These are phyloP conservation scores for Clavariopsis aquatica DNA, from an alignment of 495 filamentous ascomycete genomes.

Conservation along the genomic window DNA sequence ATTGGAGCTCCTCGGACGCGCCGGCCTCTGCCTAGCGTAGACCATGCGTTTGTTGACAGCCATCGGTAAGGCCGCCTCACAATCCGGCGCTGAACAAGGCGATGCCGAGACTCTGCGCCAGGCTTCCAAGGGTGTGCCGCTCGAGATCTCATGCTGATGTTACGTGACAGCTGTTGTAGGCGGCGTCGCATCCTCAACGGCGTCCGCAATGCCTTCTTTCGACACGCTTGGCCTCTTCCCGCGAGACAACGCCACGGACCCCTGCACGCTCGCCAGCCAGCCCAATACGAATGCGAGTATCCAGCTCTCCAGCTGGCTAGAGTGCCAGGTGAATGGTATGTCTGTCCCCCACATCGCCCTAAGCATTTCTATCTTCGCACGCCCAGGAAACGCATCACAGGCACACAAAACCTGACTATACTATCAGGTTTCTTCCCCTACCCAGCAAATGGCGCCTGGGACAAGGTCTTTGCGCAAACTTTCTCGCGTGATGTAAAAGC, in stretches of 20 bases:
- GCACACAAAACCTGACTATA: not conserved
- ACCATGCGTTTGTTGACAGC: not conserved
- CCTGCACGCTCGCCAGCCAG: conserved; percentile 18
- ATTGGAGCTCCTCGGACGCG: not conserved
- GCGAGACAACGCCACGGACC: not conserved
- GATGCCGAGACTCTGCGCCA: not conserved
- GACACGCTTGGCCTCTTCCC: not conserved
- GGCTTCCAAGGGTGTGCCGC: not conserved
- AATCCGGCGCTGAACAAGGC: not conserved
- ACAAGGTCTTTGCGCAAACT: conserved; percentile 16
- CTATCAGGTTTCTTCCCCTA: conserved; percentile 32
- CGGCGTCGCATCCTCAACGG: conserved; percentile 4
- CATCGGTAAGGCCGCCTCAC: conserved; percentile 2
- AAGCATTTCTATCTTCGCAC: not conserved
- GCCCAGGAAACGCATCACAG: too few relatives aligned
- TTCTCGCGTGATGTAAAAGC: conserved; percentile 24
- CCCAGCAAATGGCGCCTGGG: conserved; percentile 32
- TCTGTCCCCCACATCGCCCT: not conserved
- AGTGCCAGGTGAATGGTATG: conserved; percentile 31
- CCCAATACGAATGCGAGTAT: conserved; percentile 23
- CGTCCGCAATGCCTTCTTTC: conserved; percentile 4
- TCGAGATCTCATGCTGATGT: conserved; percentile 5
- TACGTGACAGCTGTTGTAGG: not conserved
- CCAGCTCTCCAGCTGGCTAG: conserved; percentile 28
- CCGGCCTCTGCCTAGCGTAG: not conserved